Base-by-base conservation (phyloP, 345 rosid genomes). In the Syzygium aromaticum region DNA sequence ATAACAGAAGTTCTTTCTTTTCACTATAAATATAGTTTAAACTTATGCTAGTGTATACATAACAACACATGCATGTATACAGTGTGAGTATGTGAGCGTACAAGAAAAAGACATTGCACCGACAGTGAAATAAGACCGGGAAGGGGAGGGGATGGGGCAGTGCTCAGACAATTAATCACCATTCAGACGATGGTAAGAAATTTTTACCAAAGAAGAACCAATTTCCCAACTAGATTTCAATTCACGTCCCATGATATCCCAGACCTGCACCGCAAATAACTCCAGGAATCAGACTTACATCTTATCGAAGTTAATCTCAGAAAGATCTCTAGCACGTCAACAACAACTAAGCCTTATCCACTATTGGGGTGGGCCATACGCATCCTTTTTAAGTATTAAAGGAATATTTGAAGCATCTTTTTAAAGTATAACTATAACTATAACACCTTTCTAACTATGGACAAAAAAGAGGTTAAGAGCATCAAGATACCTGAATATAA, bases 161-260 rank as follows among this genome's bases (percentile, higher is more conserved):
- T 7, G 25, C 25, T 54, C 19, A 54, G 59, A 83, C 63, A 56
- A 11, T 28, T 15, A 73, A 28, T 64, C 90, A 95, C 99, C 99
- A 86, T 95, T 96, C 43, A 92, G 89, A 77, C 97, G 94, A 92
- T 95, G 98, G 88, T 91, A 91, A 57, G 94, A 93, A 86, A 94
- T 93, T 94, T 95, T 95, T 86, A 94, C 95, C 89, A 96, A 86
- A 87, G 96, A 87, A 89, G 94, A 92, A 53, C 96, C 98, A 88
- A 95, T 87, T 91, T 95, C 97, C 99, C 95, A 98, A 88, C 89
- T 92, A 78, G 98, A 94, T 90, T 93, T 95, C 64, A 94, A 63
- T 86, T 88, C 93, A 30, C 93, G 88, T 77, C 93, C 93, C 88
- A 94, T 96, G 92, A 96, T 96, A 95, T 95, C 96, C 99, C 99